Base-by-base conservation (phyloP, 78 protist species). In the Trichosphaerium sp. region DNA sequence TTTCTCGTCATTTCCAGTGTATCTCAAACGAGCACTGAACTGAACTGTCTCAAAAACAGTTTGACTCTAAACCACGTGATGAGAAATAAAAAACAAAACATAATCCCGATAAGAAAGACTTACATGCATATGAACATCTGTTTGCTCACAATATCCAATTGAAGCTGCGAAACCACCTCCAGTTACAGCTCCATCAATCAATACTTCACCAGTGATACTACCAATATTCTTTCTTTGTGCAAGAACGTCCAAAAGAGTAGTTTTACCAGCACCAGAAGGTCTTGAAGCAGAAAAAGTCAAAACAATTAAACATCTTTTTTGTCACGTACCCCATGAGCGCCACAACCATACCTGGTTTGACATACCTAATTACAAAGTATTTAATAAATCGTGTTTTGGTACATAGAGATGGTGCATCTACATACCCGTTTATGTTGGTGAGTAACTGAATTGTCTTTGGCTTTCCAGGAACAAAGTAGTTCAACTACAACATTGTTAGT, bases 261-360 rank as follows among this genome's bases (percentile, higher is more conserved):
- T 54, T 56, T 84, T 84, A 42, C 89, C 89, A 44, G 86, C 71
- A 52, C 89, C 89, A 32, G 79, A 65, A 35, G 88, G 82, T 32
- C n/a, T n/a, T n/a, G n/a, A n/a, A n/a, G n/a, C n/a, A n/a, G n/a
- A n/a, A n/a, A n/a, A n/a, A n/a, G n/a, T n/a, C n/a, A n/a, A n/a
- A n/a, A n/a, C n/a, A n/a, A n/a, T n/a, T n/a, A n/a, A n/a, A n/a
- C n/a, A n/a, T n/a, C n/a, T n/a, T n/a, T n/a, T n/a, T n/a, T n/a
- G n/a, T n/a, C n/a, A n/a, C n/a, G n/a, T n/a, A n/a, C n/a, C 89
- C 89, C 85, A 79, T 79, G 32, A 79, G 35, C 29, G 85, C 85
- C 15, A 79, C 28, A 0, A 75, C 29, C 82, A 75, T 75, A 28
- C 82, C 82, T 0, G 84, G 84, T 28, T 78, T 78, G 23, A 78